These are phyloP conservation scores for Fraxinus cuspidata DNA, from an alignment of 257 asterid species.

Conservation along the genomic window DNA sequence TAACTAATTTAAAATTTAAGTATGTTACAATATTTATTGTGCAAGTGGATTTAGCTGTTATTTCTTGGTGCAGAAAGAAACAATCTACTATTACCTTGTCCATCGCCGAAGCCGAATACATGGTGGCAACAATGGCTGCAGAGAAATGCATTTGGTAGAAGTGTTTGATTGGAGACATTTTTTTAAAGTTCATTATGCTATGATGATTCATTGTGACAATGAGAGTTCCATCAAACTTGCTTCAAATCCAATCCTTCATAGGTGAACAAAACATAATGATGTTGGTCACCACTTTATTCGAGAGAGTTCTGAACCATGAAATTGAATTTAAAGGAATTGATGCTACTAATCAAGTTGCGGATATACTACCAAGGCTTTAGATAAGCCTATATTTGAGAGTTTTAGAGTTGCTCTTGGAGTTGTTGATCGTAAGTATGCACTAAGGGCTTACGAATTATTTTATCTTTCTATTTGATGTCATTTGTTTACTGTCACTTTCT, in stretches of 20 bases:
- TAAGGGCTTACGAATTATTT: conserved; percentile 16
- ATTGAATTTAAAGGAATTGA: conserved; percentile 2
- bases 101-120: background rate
- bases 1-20: too few species aligned
- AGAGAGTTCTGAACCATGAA: conserved; percentile 10
- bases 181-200: background rate
- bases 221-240: conserved; percentile 13
- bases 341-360: background rate
- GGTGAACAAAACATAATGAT: conserved; percentile 16
- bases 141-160: conserved; percentile 22
- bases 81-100: background rate
- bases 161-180: background rate
- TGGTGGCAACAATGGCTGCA: conserved; percentile 31
- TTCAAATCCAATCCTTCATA: conserved; percentile 10
- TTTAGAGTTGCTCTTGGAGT: background rate
- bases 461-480: background rate
- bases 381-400: background rate
- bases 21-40: too few species aligned
- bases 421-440: conserved; percentile 5
- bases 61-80: too few species aligned
- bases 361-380: background rate
- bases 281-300: conserved; percentile 5
- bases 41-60: too few species aligned
- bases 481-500: background rate
- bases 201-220: background rate